Conservation (phyloP, 768 basidiomycete genomes). For the Termitomyces sp. region DNA sequence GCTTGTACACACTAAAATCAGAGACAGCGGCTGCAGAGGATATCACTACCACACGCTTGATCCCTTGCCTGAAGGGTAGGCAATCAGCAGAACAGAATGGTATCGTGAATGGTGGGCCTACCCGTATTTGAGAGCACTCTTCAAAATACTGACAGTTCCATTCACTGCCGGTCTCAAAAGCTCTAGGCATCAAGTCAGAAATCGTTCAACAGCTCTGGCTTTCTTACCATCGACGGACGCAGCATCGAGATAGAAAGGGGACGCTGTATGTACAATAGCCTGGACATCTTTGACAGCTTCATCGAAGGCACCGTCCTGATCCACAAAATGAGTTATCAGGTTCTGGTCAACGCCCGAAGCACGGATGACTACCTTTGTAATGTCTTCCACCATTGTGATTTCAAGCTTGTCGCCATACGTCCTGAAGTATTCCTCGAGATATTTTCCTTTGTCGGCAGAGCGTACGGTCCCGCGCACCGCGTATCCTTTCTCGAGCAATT, state of each 20-base stretch:
- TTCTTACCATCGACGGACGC: constrained; percentile 33
- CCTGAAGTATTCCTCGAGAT: constrained; percentile 22
- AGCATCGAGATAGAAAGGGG: constrained; percentile 48
- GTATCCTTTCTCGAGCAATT: constrained; percentile 28
- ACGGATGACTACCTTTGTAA: constrained; percentile 17
- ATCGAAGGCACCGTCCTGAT: constrained; percentile 61
- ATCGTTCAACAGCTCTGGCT: not conserved
- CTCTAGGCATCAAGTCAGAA: constrained; percentile 33
- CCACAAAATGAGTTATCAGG: not conserved
- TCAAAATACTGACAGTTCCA: constrained; percentile 64
- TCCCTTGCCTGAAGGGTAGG: not conserved
- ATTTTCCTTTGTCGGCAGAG: constrained; percentile 22
- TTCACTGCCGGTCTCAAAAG: constrained; percentile 69
- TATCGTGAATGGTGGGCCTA: constrained; percentile 22
- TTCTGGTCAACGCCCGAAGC: not conserved
- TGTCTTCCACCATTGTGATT: constrained; percentile 24
- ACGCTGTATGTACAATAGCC: constrained; percentile 61
- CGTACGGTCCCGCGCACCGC: constrained; percentile 29
- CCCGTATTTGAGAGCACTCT: constrained; percentile 55
- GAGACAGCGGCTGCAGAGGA: constrained; percentile 54
- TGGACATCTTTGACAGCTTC: constrained; percentile 68
- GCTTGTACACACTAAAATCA: constrained; percentile 21
- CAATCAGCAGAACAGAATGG: not conserved
- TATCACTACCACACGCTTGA: constrained; percentile 65
- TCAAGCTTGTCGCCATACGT: constrained; percentile 26